Evolutionary conservation across 1,284 basidiomycete species (phyloP), one percentile per base, ranked within the genome.

Genomic region (Dichomitus squalens): DNA sequence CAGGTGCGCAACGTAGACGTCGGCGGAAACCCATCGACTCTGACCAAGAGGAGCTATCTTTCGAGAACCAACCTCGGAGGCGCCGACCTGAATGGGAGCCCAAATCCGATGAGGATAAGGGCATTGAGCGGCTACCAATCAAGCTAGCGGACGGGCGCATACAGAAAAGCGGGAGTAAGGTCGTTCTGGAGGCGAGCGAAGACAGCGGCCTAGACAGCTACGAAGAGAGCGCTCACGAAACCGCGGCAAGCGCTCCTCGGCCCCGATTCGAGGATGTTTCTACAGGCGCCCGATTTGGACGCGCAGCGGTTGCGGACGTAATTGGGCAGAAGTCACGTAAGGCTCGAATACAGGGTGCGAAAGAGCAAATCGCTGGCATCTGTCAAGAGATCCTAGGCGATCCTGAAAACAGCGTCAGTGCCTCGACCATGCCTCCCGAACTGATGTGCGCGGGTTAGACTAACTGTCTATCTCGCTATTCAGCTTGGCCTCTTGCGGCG

Each of bases 361-460:
- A 96, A 67, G 92, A 95, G 69, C 93, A 96, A 72, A 92, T 96
- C 57, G 94, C 94, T 1, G 78, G 81, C 29, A 85, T 95, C 46
- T 94, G 95, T 73, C 92, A 96, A 67, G 94, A 96, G 65, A 92
- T 96, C 57, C 76, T 95, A 55, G 82, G 88, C 27, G 94, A 96
- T 64, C 91, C 90, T 21, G 91, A 93, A 74, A 92, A 90, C 68
- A 88, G 85, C 61, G 91, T 93, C 65, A 63, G 86, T 75, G 7
- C 65, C 59, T 49, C 54, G 54, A 40, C 48, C 50, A 16, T 54
- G 40, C 52, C 53, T 55, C 50, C 52, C 48, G 53, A 40, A 52
- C 64, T 21, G 54, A 56, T 53, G 6, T 34, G 29, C 16, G 11
- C 18, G n/a, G 29, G 20, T 55, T 63, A 58, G 64, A 70, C 55